Evolutionary conservation across 2,329 filamentous ascomycete species (phyloP), one percentile per base, ranked within the genome.

Genomic region (Alternaria solani): DNA sequence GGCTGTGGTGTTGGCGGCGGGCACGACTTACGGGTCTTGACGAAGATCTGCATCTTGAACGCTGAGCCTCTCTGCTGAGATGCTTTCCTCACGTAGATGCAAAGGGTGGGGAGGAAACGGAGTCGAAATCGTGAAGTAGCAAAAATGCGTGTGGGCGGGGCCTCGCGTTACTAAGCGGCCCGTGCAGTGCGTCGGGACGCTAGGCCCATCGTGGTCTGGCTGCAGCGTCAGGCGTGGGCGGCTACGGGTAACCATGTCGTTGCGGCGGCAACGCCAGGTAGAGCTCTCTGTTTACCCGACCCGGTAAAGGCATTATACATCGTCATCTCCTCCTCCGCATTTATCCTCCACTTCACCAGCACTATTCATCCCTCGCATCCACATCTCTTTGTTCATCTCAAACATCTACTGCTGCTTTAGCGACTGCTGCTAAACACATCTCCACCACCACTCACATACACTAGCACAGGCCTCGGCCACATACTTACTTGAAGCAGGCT

Each of bases 41-140:
- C 94, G 83, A 97, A 97, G 86, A 97, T 97, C 87, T 97, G 94
- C 94, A 97, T 96, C 81, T 48, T 51, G 58, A 55, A 55, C 51
- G 36, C 43, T 52, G 43, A 57, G 46, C 52, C 56, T 57, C 28
- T 57, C 46, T 38, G 48, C 47, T 18, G 44, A 48, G 56, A 55
- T 59, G 56, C 56, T 59, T 58, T 58, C 55, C 55, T 58, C 55
- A 58, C 49, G 49, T 51, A 54, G 55, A 58, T 58, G 55, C 55
- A 58, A 58, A 54, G 55, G 55, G 28, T 58, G 55, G 44, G 49
- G 32, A 46, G 44, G 43, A 41, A 58, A 58, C 20, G 46, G 32
- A 49, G 60, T 61, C 59, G 62, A 60, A 46, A 64, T 52, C 43
- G 41, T 51, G 52, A 57, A 47, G n/a, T 59, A 56, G 39, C 65